Percentiles rank a stretch among this genome's conserved stretches.
Evolutionary conservation across 495 filamentous ascomycete genomes (phyloP).

Genomic region (Neurospora sp.): DNA sequence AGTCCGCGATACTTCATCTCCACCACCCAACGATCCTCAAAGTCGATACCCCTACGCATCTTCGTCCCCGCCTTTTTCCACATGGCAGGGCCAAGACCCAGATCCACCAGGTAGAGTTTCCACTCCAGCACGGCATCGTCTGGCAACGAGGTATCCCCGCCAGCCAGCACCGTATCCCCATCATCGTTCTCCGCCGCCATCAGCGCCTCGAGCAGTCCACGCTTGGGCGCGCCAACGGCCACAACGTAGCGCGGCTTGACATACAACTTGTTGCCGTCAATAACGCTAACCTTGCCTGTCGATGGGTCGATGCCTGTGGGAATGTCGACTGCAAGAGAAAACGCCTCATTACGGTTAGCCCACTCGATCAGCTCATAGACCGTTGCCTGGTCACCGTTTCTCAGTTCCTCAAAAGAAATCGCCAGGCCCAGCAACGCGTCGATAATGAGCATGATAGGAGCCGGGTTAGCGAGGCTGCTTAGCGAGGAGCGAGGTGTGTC

Average conservation of each 20-base stretch:
- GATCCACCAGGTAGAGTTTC: constrained; percentile 73
- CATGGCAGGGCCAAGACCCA: constrained; percentile 68
- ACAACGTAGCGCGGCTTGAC: constrained; percentile 69
- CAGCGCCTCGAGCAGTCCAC: constrained; percentile 64
- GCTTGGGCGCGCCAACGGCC: constrained; percentile 73
- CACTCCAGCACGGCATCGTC: constrained; percentile 39
- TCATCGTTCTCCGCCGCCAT: constrained; percentile 45
- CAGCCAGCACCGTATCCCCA: constrained; percentile 25
- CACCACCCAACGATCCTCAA: constrained; percentile 76
- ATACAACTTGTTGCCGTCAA: constrained; percentile 61
- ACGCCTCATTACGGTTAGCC: constrained; percentile 72
- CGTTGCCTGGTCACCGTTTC: constrained; percentile 68
- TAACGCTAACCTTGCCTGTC: constrained; percentile 47
- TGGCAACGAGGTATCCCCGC: constrained; percentile 11
- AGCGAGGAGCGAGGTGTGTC: constrained; percentile 25
- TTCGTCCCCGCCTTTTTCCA: constrained; percentile 83
- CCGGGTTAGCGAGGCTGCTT: constrained; percentile 23
- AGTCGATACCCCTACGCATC: constrained; percentile 69
- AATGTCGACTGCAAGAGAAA: constrained; percentile 72
- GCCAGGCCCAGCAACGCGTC: constrained; percentile 83
- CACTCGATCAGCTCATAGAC: constrained; percentile 78
- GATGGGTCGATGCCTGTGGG: constrained; percentile 78
- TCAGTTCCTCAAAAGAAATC: constrained; percentile 70
- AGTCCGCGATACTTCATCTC: constrained; percentile 42
- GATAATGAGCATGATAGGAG: constrained; percentile 65